These are phyloP conservation scores for Diaporthe batatas DNA, from an alignment of 2,329 filamentous ascomycete species.

Conservation along the genomic window DNA sequence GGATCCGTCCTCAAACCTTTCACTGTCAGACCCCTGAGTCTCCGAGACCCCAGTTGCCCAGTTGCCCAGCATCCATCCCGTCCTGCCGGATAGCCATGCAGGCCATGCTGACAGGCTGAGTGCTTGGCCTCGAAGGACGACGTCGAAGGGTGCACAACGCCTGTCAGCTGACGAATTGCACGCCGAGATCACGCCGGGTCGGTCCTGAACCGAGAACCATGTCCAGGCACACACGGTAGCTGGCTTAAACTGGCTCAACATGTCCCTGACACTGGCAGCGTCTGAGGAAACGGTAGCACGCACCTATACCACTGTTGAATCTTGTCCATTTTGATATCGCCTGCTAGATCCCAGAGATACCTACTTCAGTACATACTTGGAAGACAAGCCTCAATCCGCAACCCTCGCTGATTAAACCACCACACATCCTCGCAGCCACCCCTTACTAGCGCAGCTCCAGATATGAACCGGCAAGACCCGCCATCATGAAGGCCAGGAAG, in stretches of 20 bases:
- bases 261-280: neutral
- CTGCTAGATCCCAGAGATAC: no score
- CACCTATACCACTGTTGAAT: no score
- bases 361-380: neutral
- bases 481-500: constrained; percentile 49
- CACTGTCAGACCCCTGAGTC: constrained; percentile 23
- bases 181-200: constrained; percentile 1
- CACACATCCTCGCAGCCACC: neutral
- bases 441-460: constrained; percentile 23
- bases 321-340: no score
- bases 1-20: constrained; percentile 32
- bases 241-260: neutral
- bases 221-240: neutral
- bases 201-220: neutral
- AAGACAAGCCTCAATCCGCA: no score
- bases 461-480: constrained; percentile 44
- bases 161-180: constrained; percentile 17
- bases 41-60: no score
- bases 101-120: no score
- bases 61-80: constrained; percentile 18
- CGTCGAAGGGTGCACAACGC: constrained; percentile 4
- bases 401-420: neutral
- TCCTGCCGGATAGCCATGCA: neutral
- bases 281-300: neutral
- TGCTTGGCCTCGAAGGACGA: constrained; percentile 5